A percentile compares a stretch with the other conserved stretches of the same genome.
Conservation (phyloP, 163 green algal genomes). For the Chlamydomonas reinhardtii region DNA sequence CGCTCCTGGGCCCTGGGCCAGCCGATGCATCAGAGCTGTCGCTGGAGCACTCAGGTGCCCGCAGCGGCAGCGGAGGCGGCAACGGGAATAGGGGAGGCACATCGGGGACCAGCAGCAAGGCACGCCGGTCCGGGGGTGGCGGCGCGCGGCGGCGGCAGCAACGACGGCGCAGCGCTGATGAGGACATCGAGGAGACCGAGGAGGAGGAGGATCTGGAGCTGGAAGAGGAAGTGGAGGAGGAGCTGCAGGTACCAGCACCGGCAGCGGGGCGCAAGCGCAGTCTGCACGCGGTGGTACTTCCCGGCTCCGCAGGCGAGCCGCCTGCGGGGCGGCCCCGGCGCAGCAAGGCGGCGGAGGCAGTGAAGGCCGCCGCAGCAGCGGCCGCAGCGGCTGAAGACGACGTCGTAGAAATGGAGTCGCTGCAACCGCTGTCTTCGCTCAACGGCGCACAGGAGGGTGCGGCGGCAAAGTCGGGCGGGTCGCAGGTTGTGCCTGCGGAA, state of each 20-base stretch:
- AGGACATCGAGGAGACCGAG: constrained; percentile 14
- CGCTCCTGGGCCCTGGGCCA: background rate
- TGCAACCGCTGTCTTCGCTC: background rate
- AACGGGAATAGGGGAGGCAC: no score
- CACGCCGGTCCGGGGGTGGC: background rate
- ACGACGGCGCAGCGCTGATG: background rate
- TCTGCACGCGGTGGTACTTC: no score
- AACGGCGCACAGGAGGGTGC: no score
- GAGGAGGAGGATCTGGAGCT: background rate
- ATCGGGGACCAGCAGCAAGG: background rate
- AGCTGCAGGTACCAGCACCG: no score
- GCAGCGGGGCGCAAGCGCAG: no score
- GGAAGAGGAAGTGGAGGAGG: background rate
- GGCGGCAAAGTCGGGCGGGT: background rate
- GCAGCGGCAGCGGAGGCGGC: background rate
- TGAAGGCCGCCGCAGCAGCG: constrained; percentile 1
- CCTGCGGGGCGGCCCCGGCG: constrained; percentile 10
- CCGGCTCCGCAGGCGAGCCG: no score
- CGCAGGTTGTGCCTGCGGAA: no score
- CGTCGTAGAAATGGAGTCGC: background rate
- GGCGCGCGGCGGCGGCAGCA: background rate
- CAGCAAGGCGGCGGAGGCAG: constrained; percentile 9
- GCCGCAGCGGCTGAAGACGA: constrained; percentile 22
- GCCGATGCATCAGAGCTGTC: no score
- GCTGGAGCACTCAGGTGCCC: no score